Base-by-base conservation (phyloP, 1,139 yeast genomes). In the Taphrina pruni region DNA sequence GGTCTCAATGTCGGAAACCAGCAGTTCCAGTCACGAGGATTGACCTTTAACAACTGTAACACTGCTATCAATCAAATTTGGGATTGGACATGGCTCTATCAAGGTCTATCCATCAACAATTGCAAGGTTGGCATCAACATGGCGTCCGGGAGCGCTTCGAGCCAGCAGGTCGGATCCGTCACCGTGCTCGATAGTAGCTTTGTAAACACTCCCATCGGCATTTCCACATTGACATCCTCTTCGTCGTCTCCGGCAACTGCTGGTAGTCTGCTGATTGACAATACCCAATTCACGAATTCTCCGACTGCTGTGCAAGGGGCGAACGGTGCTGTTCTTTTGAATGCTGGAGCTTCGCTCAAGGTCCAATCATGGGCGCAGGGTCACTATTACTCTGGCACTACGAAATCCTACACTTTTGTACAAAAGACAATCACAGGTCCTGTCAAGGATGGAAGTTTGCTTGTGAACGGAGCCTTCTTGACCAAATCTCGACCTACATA, bases 1-100 rank as follows among this genome's bases (percentile, higher is more conserved):
- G 71, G 71, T 54, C 46, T 70, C 51, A 55, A 65, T 43, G 70
- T 70, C 55, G 70, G 70, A 21, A 70, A 70, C 46, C 72, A 70
- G 70, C 72, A 70, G 56, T 70, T 69, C 54, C 60, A 51, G 20
- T 46, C 70, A 35, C 70, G 70, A 39, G 64, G 57, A 20, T 7
- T 65, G 39, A 69, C 57, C 6, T 69, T 70, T 58, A 65, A 52
- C 43, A 68, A 69, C 51, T 52, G 64, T 45, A 14, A 55, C 7
- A 69, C 71, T 11, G 71, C 67, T 21, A 69, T 70, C 55, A 32
- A 36, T 51, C 51, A 56, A 41, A 26, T 46, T 50, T 69, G 66
- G 71, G 51, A 32, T 55, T 70, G 65, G 72, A 60, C 57, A 12
- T 70, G 70, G 72, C 52, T 45, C 11, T 70, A 52, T 62, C 66